phyloP scores from a whole-genome alignment of 441 rosid genomes.

The Eruca vesicaria region DNA sequence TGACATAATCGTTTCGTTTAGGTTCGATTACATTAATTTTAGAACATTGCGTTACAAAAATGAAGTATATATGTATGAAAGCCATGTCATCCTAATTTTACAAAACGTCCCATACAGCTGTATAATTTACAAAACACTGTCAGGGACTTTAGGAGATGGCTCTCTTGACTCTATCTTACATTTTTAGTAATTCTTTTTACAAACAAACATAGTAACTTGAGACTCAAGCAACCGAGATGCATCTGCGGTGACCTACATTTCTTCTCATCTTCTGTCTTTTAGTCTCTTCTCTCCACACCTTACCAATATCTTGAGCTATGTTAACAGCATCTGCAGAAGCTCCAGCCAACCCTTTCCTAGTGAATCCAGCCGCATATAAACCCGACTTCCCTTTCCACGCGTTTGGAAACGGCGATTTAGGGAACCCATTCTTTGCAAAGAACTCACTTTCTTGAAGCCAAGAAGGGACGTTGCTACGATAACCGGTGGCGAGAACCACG shows the following conservation, averaged over 20 bases:
- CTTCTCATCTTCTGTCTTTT: conserved; percentile 49
- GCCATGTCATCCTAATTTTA: conserved; percentile 28
- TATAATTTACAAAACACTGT: conserved; percentile 6
- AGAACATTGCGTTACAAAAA: neutral
- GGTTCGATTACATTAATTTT: no score
- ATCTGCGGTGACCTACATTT: conserved; percentile 66
- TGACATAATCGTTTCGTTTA: no score
- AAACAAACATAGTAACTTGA: conserved; percentile 7
- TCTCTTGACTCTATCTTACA: conserved; percentile 13
- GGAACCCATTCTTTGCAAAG: conserved; percentile 69
- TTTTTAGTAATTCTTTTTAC: neutral
- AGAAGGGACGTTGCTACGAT: conserved; percentile 77
- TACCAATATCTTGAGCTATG: conserved; percentile 69
- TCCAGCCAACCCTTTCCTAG: conserved; percentile 83
- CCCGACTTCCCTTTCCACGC: conserved; percentile 87
- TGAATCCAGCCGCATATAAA: conserved; percentile 85
- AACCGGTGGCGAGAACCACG: conserved; percentile 71
- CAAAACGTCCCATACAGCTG: conserved; percentile 30
- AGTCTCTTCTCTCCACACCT: conserved; percentile 65
- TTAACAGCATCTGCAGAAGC: conserved; percentile 65
- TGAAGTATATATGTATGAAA: neutral
- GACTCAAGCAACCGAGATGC: conserved; percentile 57
- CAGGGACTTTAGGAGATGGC: conserved; percentile 25
- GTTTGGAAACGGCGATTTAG: conserved; percentile 59
- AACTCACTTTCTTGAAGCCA: conserved; percentile 87